Evolutionary conservation across 2,329 filamentous ascomycete genomes (phyloP), one percentile per base, ranked within the genome.

Genomic region (Arthrobotrys pseudoclavata): DNA sequence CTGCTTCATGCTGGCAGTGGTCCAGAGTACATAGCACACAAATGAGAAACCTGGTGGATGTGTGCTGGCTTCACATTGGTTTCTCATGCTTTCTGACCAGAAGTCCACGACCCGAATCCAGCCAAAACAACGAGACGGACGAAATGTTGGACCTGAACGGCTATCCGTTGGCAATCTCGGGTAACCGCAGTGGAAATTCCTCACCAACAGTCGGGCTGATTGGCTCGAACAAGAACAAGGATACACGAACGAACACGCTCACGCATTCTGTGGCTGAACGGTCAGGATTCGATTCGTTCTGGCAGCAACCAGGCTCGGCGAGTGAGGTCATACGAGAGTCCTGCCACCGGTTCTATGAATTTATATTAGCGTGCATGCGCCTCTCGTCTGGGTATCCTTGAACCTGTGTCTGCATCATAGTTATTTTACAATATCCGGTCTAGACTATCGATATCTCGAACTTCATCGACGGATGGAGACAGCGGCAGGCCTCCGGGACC

Each of bases 111-210:
- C 13, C 67, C 67, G 34, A 63, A 63, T 70, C 50, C 68, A 70
- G 55, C 68, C 68, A 63, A 69, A 69, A 47, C 50, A 31, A 5
- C 12, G 31, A 34, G 31, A 34, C 31, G 31, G 31, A 34, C 4
- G 7, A 34, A 34, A 34, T 34, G 45, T 48, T 48, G 45, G 18
- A 22, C 7, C 45, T 48, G 45, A 18, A 48, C 18, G 45, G 24
- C 45, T 5, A 20, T n/a, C 50, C 13, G 34, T 24, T 47, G 48
- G 24, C 66, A 66, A 57, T 66, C 68, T 74, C 62, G 69, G 60
- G 52, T 67, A 74, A 68, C 62, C 52, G 61, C 52, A 62, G 52
- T 37, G 29, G 31, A 15, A 50, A 74, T 74, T 74, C 69, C 53
- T 68, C 31, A 24, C 18, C 60, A n/a, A 24, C n/a, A 57, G 37